phyloP scores from a whole-genome alignment of 306 rosid species.

The Macrotyloma uniflorum region DNA sequence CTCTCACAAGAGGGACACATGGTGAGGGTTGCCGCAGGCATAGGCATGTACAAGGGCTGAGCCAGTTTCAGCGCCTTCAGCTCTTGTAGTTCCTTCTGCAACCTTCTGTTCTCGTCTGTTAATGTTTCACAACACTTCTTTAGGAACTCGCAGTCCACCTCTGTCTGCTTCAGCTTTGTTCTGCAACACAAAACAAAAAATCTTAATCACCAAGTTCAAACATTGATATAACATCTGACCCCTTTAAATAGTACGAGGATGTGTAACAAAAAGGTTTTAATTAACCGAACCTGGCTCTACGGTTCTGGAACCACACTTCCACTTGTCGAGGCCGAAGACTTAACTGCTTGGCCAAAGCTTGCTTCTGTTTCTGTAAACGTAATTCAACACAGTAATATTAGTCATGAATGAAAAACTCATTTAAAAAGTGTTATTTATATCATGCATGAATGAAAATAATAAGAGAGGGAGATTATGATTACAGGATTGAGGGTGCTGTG shows the following conservation, averaged over 20 bases:
- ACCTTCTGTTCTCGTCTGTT: conserved; percentile 83
- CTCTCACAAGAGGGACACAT: conserved; percentile 97
- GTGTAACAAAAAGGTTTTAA: background rate
- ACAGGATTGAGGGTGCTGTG: conserved; percentile 98
- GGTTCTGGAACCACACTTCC: conserved; percentile 97
- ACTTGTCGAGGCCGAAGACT: conserved; percentile 86
- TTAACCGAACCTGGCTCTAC: conserved; percentile 73
- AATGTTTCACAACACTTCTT: conserved; percentile 93
- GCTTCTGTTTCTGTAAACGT: conserved; percentile 81
- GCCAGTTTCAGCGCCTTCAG: conserved; percentile 72
- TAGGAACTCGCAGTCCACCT: conserved; percentile 85
- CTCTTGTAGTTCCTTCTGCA: conserved; percentile 88
- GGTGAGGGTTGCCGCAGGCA: conserved; percentile 89
- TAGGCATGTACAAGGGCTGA: conserved; percentile 85
- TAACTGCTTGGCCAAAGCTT: conserved; percentile 84
- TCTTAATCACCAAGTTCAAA: background rate
- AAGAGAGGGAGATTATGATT: conserved; percentile 23
- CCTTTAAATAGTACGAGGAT: background rate
- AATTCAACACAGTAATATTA: background rate
- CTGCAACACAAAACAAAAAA: conserved; percentile 42
- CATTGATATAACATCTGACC: background rate
- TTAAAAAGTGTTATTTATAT: background rate
- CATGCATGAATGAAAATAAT: background rate
- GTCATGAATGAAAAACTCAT: background rate
- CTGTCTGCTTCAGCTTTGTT: conserved; percentile 96